A percentile compares a stretch with the other conserved stretches of the same genome.
Conservation (phyloP, 1,284 basidiomycete genomes). For the Erythrobasidium hasegawianum region DNA sequence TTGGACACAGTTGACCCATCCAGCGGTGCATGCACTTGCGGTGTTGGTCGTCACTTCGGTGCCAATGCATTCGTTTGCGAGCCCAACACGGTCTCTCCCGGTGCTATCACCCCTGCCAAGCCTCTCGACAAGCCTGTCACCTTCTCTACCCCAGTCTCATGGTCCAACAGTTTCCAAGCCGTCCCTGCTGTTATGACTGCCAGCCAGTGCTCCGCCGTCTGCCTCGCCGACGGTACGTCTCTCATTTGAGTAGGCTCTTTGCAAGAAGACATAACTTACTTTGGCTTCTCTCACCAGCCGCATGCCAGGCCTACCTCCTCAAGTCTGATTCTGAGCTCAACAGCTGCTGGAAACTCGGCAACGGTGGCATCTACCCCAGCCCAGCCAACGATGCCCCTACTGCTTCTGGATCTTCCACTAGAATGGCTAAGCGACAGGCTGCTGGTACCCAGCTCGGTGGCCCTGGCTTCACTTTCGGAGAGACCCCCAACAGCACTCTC, state of each 20-base stretch:
- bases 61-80: background rate
- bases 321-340: background rate
- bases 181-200: background rate
- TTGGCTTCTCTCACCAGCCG: background rate
- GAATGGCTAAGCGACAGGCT: background rate
- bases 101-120: background rate
- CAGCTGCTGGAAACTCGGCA: constrained; percentile 6
- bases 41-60: background rate
- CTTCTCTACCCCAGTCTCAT: background rate
- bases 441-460: background rate
- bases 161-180: background rate
- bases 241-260: no score
- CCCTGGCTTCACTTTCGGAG: background rate
- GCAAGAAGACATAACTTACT: no score
- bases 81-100: background rate
- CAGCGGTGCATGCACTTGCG: background rate
- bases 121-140: background rate
- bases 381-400: background rate
- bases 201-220: background rate
- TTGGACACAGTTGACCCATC: no score
- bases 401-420: background rate
- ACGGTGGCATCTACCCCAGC: background rate
- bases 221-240: background rate
- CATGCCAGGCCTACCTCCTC: constrained; percentile 1
- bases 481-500: background rate